Conservation (phyloP, 2,329 filamentous ascomycete genomes). For the Calonectria multiphialidica region DNA sequence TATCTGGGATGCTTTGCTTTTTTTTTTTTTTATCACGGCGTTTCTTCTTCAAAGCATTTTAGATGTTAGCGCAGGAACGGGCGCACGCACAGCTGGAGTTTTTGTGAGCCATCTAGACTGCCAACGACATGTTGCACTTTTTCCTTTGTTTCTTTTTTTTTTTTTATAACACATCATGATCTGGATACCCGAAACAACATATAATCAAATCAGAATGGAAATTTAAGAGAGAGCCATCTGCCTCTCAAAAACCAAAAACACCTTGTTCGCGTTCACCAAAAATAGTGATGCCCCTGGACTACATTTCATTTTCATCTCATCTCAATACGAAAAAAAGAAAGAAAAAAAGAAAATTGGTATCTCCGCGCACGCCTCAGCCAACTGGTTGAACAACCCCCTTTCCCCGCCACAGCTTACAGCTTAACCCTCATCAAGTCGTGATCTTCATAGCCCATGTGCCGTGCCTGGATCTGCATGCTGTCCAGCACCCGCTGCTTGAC, state of each 20-base stretch:
- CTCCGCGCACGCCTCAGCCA: not conserved
- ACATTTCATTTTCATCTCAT: not conserved
- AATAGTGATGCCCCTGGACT: too few species aligned
- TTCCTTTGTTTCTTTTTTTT: not conserved
- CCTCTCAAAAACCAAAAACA: not conserved
- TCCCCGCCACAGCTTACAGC: slow-evolving; percentile 20
- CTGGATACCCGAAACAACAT: slow-evolving; percentile 16
- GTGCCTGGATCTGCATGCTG: slow-evolving; percentile 81
- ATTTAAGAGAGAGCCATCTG: not conserved
- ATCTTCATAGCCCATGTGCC: slow-evolving; percentile 58
- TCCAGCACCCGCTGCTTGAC: slow-evolving; percentile 77
- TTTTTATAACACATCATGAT: not conserved
- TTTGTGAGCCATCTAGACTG: slow-evolving; percentile 10
- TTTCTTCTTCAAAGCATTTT: slow-evolving; percentile 5
- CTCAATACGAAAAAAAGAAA: too few species aligned
- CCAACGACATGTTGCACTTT: not conserved
- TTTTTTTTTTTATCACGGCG: not conserved
- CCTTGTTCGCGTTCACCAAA: not conserved
- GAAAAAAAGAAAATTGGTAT: slow-evolving; percentile 1
- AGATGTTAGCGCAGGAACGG: slow-evolving; percentile 8
- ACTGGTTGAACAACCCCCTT: slow-evolving; percentile 6
- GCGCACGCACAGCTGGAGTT: slow-evolving; percentile 14
- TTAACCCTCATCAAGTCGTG: slow-evolving; percentile 53
- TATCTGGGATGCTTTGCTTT: not conserved
- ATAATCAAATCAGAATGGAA: slow-evolving; percentile 18